Base-by-base conservation (phyloP, 306 rosid species). In the Prosopis cineraria region DNA sequence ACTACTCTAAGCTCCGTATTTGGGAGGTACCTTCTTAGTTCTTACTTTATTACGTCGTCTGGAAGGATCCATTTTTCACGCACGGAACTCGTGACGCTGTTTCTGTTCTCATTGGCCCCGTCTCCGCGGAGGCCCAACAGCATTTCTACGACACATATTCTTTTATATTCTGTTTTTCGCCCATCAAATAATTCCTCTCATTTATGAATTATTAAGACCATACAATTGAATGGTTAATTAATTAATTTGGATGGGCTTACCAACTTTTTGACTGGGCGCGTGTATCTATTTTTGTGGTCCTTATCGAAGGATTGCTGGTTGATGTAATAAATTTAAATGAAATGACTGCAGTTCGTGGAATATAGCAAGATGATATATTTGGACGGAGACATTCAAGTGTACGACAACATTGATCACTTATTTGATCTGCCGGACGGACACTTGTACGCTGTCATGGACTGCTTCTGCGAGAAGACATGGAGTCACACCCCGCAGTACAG, bases 401-500 rank as follows among this genome's bases (percentile, higher is more conserved):
- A 24, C 55, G 94, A 86, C 2, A 93, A 93, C 70, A 88, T 90
- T 1, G 96, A 93, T 71, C 86, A 86, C 72, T 58, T 93, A 0
- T 90, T 93, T 25, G 98, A 93, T 25, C 55, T 86, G 3, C 93
- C 85, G 0, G 86, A 85, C 6, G 89, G 90, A 3, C 3, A 88
- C 3, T 85, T 93, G 0, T 89, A 89, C 65, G 98, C 89, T 0
- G 96, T 88, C 1, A 86, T 89, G 97, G 97, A 93, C n/a, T 93
- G 97, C 40, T 93, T 93, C 77, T 93, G 98, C 14, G 96, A 93
- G 80, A 86, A 86, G 33, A 91, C 96, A 0, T 93, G 98, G 98
- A 85, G 89, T 44, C 91, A 89, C 79, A 90, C 86, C 4, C 89
- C 80, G 0, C 98, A 93, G 16, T 85, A 86, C 79, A 80, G 78